Base-by-base conservation (phyloP, 2,329 filamentous ascomycete genomes). In the Claviceps africana region DNA sequence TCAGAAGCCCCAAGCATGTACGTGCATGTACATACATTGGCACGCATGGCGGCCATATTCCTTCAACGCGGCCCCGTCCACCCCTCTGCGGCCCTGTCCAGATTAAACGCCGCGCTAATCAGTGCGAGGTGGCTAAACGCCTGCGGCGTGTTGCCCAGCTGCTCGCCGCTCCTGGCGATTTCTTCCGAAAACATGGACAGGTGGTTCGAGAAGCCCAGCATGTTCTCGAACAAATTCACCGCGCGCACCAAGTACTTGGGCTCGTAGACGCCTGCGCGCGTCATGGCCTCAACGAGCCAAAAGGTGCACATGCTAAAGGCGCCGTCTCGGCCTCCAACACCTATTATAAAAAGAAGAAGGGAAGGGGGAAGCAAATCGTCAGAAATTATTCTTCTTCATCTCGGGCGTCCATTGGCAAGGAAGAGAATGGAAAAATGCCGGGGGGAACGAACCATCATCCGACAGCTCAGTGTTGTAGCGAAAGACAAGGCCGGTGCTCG, bases 221-320 rank as follows among this genome's bases (percentile, higher is more conserved):
- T 86, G 60, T 87, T 88, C 67, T 89, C 85, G 59, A 89, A 89
- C 43, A 88, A 72, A 57, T 78, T 83, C 57, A 86, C 74, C 7
- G 85, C 79, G 11, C 74, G 71, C 13, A 71, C 64, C 21, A 83
- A 69, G 58, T 86, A 85, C 56, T 78, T 81, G n/a, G 72, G 70
- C 57, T 86, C 80, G 63, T 85, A 83, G 47, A 73, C 69, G 58
- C 76, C 70, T 57, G 84, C 84, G 33, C 85, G 75, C 31, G 84
- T 86, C 67, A 89, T 75, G 25, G 85, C 84, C 66, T 89, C 86
- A 13, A 89, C 83, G 0, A 88, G 77, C 86, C 86, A 89, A 64
- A 89, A 89, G 0, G 85, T 89, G 62, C 85, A 88, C 84, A 89
- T 88, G 61, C 77, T 82, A 62, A 89, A 89, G 21, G 85, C 84